A percentile compares a stretch with the other conserved stretches of the same genome.
Conservation (phyloP, 495 filamentous ascomycete species). For the Annulohypoxylon maeteangense region DNA sequence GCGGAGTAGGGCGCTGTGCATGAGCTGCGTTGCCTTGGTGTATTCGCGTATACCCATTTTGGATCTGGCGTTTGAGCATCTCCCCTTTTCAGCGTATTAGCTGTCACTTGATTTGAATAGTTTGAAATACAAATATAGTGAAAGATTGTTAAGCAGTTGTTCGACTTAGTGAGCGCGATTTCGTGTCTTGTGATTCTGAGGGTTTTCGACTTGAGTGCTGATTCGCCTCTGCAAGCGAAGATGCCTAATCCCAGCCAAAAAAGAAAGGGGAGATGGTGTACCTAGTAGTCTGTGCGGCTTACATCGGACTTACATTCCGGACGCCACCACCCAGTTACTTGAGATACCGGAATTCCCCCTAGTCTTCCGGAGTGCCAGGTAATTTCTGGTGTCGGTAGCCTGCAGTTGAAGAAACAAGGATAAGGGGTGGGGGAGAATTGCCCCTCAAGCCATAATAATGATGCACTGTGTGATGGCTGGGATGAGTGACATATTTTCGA, state of each 20-base stretch:
- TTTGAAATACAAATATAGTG: neutral
- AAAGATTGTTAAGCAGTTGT: too few relatives aligned
- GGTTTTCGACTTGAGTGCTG: too few relatives aligned
- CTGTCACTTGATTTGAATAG: neutral
- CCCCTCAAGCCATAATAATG: neutral
- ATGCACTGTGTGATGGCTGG: neutral
- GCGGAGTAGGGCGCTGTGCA: neutral
- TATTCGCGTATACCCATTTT: slow-evolving; percentile 6
- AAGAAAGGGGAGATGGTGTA: neutral
- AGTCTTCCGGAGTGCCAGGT: neutral
- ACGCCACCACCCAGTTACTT: neutral
- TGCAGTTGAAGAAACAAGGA: neutral
- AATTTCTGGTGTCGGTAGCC: neutral
- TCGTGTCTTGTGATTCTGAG: too few relatives aligned
- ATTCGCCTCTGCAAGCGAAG: too few relatives aligned
- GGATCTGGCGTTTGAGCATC: neutral
- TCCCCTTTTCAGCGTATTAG: neutral
- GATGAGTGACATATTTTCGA: too few relatives aligned
- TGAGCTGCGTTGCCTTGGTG: neutral
- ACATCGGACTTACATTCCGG: neutral
- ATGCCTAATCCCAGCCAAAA: too few relatives aligned
- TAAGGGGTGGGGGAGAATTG: neutral
- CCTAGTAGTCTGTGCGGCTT: neutral
- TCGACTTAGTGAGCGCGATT: too few relatives aligned
- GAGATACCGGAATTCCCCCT: neutral